phyloP scores from a whole-genome alignment of 2,329 filamentous ascomycete species.

The Cordyceps sp. region DNA sequence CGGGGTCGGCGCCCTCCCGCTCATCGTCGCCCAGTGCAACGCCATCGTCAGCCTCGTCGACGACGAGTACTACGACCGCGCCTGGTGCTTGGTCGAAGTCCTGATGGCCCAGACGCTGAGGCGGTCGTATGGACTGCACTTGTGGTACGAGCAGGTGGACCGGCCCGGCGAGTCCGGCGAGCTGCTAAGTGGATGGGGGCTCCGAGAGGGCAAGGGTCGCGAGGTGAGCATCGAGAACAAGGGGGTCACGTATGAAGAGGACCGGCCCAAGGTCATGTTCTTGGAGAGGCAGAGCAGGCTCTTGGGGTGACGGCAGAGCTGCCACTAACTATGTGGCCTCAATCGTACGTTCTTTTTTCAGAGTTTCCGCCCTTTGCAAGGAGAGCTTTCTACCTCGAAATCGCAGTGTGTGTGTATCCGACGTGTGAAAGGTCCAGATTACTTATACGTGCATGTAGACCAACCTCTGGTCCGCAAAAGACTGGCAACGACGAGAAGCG shows the following conservation, averaged over 20 bases:
- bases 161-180: not conserved
- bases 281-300: constrained; percentile 10
- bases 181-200: not conserved
- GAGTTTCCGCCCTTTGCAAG: no score
- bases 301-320: constrained; percentile 3
- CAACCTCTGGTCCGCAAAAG: no score
- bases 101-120: constrained; percentile 14
- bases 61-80: constrained; percentile 15
- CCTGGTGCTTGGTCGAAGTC: constrained; percentile 21
- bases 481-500: no score
- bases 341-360: no score
- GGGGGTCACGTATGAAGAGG: constrained; percentile 7
- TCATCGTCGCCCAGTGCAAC: constrained; percentile 21
- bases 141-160: constrained; percentile 14
- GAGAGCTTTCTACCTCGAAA: no score
- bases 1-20: constrained; percentile 17
- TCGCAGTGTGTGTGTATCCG: no score
- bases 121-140: constrained; percentile 13
- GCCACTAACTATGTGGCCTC: no score
- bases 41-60: constrained; percentile 21
- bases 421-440: no score
- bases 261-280: constrained; percentile 9
- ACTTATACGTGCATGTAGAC: no score
- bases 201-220: constrained; percentile 2
- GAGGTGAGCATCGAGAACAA: constrained; percentile 4